Evolutionary conservation across 352 stramenopile genomes (phyloP).

Genomic region (Globisporangium takayamanum): DNA sequence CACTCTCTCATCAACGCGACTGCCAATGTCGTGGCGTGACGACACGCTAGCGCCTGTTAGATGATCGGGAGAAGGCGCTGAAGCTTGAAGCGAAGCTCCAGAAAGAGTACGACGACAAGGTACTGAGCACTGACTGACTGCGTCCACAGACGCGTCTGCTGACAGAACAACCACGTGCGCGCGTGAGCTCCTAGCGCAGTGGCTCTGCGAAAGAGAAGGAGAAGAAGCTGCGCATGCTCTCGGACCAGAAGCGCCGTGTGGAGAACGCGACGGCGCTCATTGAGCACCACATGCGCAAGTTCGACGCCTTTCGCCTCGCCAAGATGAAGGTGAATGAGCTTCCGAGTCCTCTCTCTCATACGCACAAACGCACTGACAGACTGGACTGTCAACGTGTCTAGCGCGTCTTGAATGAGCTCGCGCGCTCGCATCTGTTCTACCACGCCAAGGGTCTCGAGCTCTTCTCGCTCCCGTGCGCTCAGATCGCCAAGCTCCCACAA

Average conservation of each 20-base stretch:
- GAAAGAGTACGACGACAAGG: conserved; percentile 63
- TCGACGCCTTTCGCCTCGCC: conserved; percentile 59
- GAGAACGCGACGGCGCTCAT: conserved; percentile 78
- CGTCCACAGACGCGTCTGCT: background rate
- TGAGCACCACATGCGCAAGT: conserved; percentile 65
- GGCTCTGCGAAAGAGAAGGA: conserved; percentile 61
- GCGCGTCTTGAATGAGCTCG: conserved; percentile 41
- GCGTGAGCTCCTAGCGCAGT: conserved; percentile 20
- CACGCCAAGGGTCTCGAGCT: conserved; percentile 70
- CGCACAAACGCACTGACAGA: conserved; percentile 23
- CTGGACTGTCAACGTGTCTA: conserved; percentile 22
- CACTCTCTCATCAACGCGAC: background rate
- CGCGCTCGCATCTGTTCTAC: conserved; percentile 68
- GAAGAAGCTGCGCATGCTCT: conserved; percentile 76
- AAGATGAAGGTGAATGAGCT: conserved; percentile 62
- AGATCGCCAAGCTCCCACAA: conserved; percentile 27
- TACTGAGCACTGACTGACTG: conserved; percentile 11
- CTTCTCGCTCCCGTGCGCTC: conserved; percentile 50
- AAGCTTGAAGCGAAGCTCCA: conserved; percentile 76
- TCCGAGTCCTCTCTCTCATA: background rate
- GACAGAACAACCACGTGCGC: background rate
- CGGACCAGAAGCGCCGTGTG: conserved; percentile 74
- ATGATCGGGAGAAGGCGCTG: conserved; percentile 75
- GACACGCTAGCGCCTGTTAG: conserved; percentile 44
- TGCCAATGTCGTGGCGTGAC: background rate